phyloP scores from a whole-genome alignment of 208 protist species.

The Trypanosoma theileri region DNA sequence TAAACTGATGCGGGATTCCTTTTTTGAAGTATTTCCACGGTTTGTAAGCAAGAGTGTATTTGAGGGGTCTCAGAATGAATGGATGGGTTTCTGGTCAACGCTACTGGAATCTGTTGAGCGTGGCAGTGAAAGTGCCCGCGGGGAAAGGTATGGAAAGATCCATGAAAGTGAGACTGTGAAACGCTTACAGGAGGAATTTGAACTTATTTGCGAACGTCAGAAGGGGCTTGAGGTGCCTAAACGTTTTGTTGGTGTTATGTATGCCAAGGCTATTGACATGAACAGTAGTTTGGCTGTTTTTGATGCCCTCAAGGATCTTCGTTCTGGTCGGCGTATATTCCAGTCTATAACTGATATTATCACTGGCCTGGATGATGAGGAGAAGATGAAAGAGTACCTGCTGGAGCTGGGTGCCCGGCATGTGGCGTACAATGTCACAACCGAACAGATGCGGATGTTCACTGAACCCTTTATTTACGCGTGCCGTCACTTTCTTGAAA shows the following conservation, averaged over 20 bases:
- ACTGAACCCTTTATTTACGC: slow-evolving; percentile 69
- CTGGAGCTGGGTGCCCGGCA: slow-evolving; percentile 59
- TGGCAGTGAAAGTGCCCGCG: slow-evolving; percentile 49
- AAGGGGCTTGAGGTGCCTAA: slow-evolving; percentile 37
- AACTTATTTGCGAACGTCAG: slow-evolving; percentile 52
- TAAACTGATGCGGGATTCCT: slow-evolving; percentile 52
- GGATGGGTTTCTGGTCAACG: slow-evolving; percentile 59
- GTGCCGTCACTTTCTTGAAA: slow-evolving; percentile 65
- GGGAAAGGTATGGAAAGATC: slow-evolving; percentile 50
- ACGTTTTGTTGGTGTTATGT: slow-evolving; percentile 70
- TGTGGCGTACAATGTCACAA: slow-evolving; percentile 53
- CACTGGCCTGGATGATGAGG: slow-evolving; percentile 41
- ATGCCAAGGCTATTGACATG: slow-evolving; percentile 70
- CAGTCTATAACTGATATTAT: slow-evolving; percentile 51
- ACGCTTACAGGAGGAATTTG: slow-evolving; percentile 62
- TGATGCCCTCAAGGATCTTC: slow-evolving; percentile 56
- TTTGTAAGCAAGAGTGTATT: slow-evolving; percentile 69
- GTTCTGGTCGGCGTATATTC: slow-evolving; percentile 47
- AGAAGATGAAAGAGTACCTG: slow-evolving; percentile 46
- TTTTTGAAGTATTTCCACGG: slow-evolving; percentile 74
- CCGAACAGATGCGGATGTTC: slow-evolving; percentile 48
- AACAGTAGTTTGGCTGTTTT: slow-evolving; percentile 57
- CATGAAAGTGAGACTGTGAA: slow-evolving; percentile 45
- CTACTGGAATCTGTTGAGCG: slow-evolving; percentile 55
- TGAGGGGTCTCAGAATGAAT: slow-evolving; percentile 51